Evolutionary conservation across 2,329 filamentous ascomycete species (phyloP).

Genomic region (Sclerotinia sclerotiorum): DNA sequence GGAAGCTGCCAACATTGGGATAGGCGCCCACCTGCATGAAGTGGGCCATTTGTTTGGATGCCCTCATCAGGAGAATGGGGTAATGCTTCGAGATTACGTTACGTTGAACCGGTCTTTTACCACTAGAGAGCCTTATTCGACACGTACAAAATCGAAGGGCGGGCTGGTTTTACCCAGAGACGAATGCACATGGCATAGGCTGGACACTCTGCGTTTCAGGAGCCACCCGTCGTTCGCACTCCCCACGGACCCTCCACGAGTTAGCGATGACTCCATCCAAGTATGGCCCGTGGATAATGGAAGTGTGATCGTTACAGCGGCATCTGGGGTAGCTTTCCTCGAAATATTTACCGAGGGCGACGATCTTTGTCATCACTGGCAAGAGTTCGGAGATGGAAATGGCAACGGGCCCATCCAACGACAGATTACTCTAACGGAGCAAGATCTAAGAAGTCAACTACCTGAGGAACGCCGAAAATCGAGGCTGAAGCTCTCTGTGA

Average conservation of each 20-base stretch:
- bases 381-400: slow-evolving; percentile 71
- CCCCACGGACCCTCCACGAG: slow-evolving; percentile 67
- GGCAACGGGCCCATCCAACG: slow-evolving; percentile 62
- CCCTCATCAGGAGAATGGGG: slow-evolving; percentile 83
- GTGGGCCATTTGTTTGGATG: slow-evolving; percentile 88
- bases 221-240: slow-evolving; percentile 87
- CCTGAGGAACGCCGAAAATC: slow-evolving; percentile 71
- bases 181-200: slow-evolving; percentile 87
- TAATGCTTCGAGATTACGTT: slow-evolving; percentile 90
- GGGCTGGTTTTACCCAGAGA: slow-evolving; percentile 72
- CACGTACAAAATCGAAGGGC: slow-evolving; percentile 80
- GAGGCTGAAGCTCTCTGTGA: slow-evolving; percentile 69
- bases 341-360: slow-evolving; percentile 83
- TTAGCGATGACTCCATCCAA: slow-evolving; percentile 74
- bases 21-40: slow-evolving; percentile 90
- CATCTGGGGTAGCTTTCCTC: slow-evolving; percentile 79
- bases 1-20: slow-evolving; percentile 93
- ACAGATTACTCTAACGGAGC: slow-evolving; percentile 73
- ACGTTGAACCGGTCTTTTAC: slow-evolving; percentile 81
- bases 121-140: slow-evolving; percentile 79
- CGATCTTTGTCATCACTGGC: slow-evolving; percentile 74
- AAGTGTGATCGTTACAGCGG: slow-evolving; percentile 72
- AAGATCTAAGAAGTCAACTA: slow-evolving; percentile 68
- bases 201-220: slow-evolving; percentile 85
- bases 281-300: slow-evolving; percentile 81